Conservation (phyloP, 345 rosid genomes). For the Bruguiera parviflora region DNA sequence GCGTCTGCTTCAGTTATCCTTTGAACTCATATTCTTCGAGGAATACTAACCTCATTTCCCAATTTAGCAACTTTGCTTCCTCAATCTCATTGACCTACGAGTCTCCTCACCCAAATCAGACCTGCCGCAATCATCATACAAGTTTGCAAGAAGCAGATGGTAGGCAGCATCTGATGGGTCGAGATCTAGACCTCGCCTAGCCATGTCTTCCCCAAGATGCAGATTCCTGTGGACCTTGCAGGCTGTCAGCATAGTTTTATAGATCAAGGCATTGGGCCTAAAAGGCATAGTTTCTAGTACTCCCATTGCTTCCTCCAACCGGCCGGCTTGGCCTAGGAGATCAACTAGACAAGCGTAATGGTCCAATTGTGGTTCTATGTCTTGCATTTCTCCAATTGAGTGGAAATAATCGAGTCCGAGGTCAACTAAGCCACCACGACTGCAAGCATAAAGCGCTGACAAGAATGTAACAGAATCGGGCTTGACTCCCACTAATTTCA, state of each 20-base stretch:
- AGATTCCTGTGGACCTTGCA: constrained; percentile 46
- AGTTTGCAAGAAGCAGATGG: constrained; percentile 42
- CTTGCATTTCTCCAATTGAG: constrained; percentile 37
- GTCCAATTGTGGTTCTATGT: constrained; percentile 42
- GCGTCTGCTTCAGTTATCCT: no score
- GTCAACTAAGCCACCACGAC: constrained; percentile 45
- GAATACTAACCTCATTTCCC: neutral
- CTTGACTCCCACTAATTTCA: constrained; percentile 52
- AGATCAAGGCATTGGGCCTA: constrained; percentile 44
- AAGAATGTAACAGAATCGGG: constrained; percentile 56
- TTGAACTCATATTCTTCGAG: no score
- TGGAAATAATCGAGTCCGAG: constrained; percentile 52
- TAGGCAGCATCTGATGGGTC: constrained; percentile 50
- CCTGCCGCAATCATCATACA: constrained; percentile 44
- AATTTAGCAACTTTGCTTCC: neutral
- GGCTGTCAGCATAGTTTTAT: constrained; percentile 52
- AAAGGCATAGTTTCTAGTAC: constrained; percentile 49
- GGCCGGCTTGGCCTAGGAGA: constrained; percentile 56
- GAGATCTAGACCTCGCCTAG: constrained; percentile 53
- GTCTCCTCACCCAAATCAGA: constrained; percentile 45
- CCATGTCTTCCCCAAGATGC: constrained; percentile 63
- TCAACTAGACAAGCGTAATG: constrained; percentile 54
- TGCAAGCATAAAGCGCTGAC: constrained; percentile 51
- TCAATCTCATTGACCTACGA: constrained; percentile 29
- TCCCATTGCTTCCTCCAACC: constrained; percentile 53